These are phyloP conservation scores for Collybiopsis luxurians DNA, from an alignment of 768 basidiomycete genomes.

Conservation along the genomic window DNA sequence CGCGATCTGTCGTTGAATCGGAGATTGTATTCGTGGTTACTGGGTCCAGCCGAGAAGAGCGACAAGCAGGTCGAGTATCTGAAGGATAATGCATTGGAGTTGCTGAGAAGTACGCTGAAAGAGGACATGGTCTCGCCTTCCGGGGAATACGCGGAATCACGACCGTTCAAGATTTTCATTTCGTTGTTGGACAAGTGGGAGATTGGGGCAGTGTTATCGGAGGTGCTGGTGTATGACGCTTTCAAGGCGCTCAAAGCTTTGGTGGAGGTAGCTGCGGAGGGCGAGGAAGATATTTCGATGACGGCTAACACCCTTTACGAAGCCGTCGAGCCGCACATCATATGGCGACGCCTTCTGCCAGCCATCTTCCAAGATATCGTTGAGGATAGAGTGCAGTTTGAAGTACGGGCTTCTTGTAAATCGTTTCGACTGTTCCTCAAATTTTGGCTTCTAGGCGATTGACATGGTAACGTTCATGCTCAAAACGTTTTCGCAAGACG, in stretches of 20 bases:
- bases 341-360: constrained; percentile 78
- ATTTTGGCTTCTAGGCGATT: constrained; percentile 46
- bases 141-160: constrained; percentile 69
- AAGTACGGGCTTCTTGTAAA: constrained; percentile 38
- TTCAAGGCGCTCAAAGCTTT: constrained; percentile 68
- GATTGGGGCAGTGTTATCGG: constrained; percentile 79
- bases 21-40: constrained; percentile 88
- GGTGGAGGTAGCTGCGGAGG: constrained; percentile 49
- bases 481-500: constrained; percentile 78
- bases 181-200: constrained; percentile 97
- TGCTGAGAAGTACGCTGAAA: constrained; percentile 74
- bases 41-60: constrained; percentile 78
- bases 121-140: constrained; percentile 75
- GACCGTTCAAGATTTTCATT: constrained; percentile 95
- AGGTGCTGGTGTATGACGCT: constrained; percentile 74
- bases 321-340: constrained; percentile 82
- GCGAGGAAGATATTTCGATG: constrained; percentile 66
- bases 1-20: constrained; percentile 92
- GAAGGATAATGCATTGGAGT: constrained; percentile 63
- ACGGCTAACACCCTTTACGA: constrained; percentile 90
- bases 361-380: constrained; percentile 54
- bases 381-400: constrained; percentile 37
- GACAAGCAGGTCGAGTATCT: constrained; percentile 76
- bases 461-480: constrained; percentile 72
- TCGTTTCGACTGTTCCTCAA: background rate